Evolutionary conservation across 768 basidiomycete species (phyloP).

Genomic region (Pisolithus sp.): DNA sequence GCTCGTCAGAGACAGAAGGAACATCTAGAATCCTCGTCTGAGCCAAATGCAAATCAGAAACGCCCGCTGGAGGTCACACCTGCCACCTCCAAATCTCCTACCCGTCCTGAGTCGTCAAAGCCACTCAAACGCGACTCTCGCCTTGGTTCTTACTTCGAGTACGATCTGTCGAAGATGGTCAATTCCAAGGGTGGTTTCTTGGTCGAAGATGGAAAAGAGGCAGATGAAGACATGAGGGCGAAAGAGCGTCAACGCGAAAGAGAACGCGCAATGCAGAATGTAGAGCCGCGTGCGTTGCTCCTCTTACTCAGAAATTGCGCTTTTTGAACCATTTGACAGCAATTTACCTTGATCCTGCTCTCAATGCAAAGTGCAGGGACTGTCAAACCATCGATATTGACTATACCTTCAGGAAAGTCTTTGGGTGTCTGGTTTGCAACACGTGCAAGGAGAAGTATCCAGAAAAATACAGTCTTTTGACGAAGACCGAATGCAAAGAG

Average conservation of each 20-base stretch:
- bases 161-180: constrained; percentile 94
- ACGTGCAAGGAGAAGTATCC: constrained; percentile 84
- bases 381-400: constrained; percentile 90
- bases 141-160: constrained; percentile 91
- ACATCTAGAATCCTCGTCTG: constrained; percentile 37
- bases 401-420: constrained; percentile 71
- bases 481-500: constrained; percentile 98
- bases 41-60: constrained; percentile 64
- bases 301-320: not conserved
- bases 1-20: constrained; percentile 65
- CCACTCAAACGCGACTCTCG: constrained; percentile 66
- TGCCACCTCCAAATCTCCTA: constrained; percentile 56
- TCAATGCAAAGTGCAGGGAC: constrained; percentile 81
- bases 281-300: constrained; percentile 56
- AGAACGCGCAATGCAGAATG: constrained; percentile 65
- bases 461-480: constrained; percentile 90
- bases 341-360: constrained; percentile 62
- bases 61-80: constrained; percentile 57
- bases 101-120: constrained; percentile 42
- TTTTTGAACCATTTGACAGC: constrained; percentile 38
- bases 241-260: constrained; percentile 81
- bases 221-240: constrained; percentile 65
- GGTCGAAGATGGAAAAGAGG: constrained; percentile 80
- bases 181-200: constrained; percentile 96
- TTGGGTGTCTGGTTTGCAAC: constrained; percentile 81